Evolutionary conservation across 192 early-diverging fungal genomes (phyloP).

Genomic region (Coemansia sp.): DNA sequence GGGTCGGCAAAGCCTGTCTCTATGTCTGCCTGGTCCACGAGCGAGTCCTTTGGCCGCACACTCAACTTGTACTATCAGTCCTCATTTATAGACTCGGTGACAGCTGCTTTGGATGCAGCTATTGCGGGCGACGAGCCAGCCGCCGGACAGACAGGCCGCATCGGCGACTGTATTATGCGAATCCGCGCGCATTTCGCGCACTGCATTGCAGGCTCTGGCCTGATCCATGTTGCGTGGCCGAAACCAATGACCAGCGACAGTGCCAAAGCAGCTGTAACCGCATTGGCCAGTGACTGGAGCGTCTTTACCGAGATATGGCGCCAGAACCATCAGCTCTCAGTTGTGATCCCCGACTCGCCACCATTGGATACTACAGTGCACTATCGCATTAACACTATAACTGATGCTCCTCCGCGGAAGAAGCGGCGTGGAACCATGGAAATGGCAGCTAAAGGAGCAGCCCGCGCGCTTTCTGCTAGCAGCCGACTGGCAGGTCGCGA

Average conservation of each 20-base stretch:
- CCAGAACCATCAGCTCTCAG: slow-evolving; percentile 18
- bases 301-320: slow-evolving; percentile 25
- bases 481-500: slow-evolving; percentile 18
- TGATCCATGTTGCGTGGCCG: slow-evolving; percentile 32
- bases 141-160: slow-evolving; percentile 6
- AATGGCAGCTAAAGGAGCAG: neutral
- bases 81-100: slow-evolving; percentile 27
- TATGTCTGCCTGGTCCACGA: neutral
- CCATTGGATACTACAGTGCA: slow-evolving; percentile 19
- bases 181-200: slow-evolving; percentile 36
- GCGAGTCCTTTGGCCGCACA: slow-evolving; percentile 38
- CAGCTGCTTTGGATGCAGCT: slow-evolving; percentile 25
- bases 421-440: slow-evolving; percentile 10
- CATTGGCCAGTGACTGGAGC: slow-evolving; percentile 23
- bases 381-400: slow-evolving; percentile 8
- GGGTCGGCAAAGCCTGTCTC: neutral
- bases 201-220: slow-evolving; percentile 21
- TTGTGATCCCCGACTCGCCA: slow-evolving; percentile 19
- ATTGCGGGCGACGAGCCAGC: slow-evolving; percentile 27
- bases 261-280: slow-evolving; percentile 8
- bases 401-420: slow-evolving; percentile 27
- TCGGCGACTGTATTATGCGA: slow-evolving; percentile 27
- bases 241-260: neutral
- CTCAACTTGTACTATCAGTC: slow-evolving; percentile 43
- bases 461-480: neutral